phyloP scores from a whole-genome alignment of 345 rosid species.

The Hevea brasiliensis region DNA sequence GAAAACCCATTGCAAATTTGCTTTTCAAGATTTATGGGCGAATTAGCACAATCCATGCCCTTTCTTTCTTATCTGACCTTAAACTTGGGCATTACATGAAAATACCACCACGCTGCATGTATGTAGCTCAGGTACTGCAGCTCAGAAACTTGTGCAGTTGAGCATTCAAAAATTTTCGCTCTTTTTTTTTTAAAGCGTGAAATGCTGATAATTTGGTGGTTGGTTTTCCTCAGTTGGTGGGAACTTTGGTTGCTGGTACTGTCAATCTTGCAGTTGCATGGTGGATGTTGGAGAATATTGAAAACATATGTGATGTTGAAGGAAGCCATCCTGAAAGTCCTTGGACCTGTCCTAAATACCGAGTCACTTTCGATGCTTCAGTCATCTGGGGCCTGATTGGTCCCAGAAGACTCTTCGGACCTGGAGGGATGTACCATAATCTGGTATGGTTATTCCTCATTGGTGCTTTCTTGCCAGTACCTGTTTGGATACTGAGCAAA shows the following conservation, averaged over 20 bases:
- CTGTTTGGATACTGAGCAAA: conserved; percentile 82
- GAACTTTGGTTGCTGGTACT: conserved; percentile 72
- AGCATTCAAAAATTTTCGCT: background rate
- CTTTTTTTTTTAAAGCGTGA: background rate
- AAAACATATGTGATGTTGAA: conserved; percentile 77
- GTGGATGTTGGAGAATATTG: conserved; percentile 97
- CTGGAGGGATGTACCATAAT: conserved; percentile 91
- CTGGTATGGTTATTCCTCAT: conserved; percentile 92
- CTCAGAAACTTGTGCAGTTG: conserved; percentile 3
- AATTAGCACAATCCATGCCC: conserved; percentile 92
- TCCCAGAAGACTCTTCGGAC: conserved; percentile 79
- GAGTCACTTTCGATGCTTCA: conserved; percentile 94
- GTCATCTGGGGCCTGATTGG: conserved; percentile 98
- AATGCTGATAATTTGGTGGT: background rate
- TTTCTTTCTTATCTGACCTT: conserved; percentile 94
- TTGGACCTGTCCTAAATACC: conserved; percentile 98
- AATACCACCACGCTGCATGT: conserved; percentile 98
- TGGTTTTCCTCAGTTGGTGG: conserved; percentile 53
- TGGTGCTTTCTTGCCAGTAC: conserved; percentile 92
- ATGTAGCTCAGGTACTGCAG: conserved; percentile 72
- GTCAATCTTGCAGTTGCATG: conserved; percentile 95
- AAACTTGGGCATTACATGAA: conserved; percentile 99
- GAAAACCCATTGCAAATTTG: conserved; percentile 92
- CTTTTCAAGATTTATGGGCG: conserved; percentile 96
- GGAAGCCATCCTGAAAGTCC: conserved; percentile 78